phyloP scores from a whole-genome alignment of 805 yeast genomes.

The Alloascoidea hylecoeti region DNA sequence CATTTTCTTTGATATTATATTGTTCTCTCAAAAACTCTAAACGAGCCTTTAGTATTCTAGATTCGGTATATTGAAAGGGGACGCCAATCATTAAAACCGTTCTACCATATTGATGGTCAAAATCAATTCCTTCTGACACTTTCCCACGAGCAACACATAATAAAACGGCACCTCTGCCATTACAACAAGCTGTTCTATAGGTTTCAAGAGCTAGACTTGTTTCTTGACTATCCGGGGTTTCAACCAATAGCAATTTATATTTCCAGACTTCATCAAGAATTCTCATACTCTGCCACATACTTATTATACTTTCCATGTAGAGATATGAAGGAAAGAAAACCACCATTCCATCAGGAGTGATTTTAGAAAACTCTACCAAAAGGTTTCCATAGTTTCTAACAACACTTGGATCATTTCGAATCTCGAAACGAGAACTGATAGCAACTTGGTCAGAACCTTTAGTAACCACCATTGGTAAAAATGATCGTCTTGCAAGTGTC shows the following conservation, averaged over 20 bases:
- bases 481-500: conserved; percentile 87
- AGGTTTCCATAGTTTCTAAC: conserved; percentile 94
- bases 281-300: conserved; percentile 99
- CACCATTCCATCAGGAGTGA: conserved; percentile 96
- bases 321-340: conserved; percentile 95
- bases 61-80: conserved; percentile 97
- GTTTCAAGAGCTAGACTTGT: conserved; percentile 93
- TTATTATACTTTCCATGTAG: conserved; percentile 95
- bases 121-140: conserved; percentile 98
- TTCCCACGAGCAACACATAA: conserved; percentile 98
- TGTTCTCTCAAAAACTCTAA: conserved; percentile 88
- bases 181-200: conserved; percentile 89
- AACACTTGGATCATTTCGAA: conserved; percentile 94
- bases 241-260: conserved; percentile 85
- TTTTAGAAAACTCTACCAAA: conserved; percentile 82
- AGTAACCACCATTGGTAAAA: conserved; percentile 90
- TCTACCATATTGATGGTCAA: conserved; percentile 95
- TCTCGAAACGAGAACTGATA: conserved; percentile 90
- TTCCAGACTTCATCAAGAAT: conserved; percentile 98
- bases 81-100: conserved; percentile 98
- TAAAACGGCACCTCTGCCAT: conserved; percentile 95
- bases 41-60: conserved; percentile 89
- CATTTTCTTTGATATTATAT: conserved; percentile 85
- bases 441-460: conserved; percentile 98
- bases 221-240: conserved; percentile 98